phyloP scores from a whole-genome alignment of 805 yeast genomes.

The Kockiozyma suomiensis region DNA sequence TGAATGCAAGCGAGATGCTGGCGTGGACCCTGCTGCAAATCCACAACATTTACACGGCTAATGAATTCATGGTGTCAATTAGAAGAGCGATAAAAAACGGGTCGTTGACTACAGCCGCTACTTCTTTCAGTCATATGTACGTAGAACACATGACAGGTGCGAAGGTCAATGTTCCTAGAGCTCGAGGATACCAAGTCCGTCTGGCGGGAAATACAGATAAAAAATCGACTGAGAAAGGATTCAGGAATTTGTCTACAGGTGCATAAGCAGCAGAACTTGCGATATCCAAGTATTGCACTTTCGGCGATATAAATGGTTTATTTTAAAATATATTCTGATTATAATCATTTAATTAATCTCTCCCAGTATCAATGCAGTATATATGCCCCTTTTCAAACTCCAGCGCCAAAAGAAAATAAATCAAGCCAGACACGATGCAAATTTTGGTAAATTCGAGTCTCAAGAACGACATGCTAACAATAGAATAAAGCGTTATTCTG shows the following conservation, averaged over 20 bases:
- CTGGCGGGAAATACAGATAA: constrained; percentile 21
- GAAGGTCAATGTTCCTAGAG: constrained; percentile 27
- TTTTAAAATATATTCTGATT: background rate
- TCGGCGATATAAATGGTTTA: background rate
- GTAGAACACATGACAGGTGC: constrained; percentile 9
- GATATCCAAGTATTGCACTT: too few relatives aligned
- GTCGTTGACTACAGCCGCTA: constrained; percentile 38
- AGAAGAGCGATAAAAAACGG: constrained; percentile 40
- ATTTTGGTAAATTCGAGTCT: background rate
- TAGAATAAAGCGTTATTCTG: background rate
- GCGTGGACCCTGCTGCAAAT: constrained; percentile 48
- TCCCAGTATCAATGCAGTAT: background rate
- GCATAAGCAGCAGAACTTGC: background rate
- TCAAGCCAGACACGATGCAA: background rate
- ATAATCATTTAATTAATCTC: background rate
- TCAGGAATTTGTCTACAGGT: background rate
- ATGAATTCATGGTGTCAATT: constrained; percentile 41
- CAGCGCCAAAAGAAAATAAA: background rate
- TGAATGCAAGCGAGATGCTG: constrained; percentile 49
- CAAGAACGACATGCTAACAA: background rate
- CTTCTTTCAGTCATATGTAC: constrained; percentile 21
- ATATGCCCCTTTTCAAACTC: background rate
- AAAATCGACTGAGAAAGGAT: constrained; percentile 29
- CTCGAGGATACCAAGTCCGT: constrained; percentile 34
- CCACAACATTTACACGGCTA: constrained; percentile 43